Evolutionary conservation across 345 rosid genomes (phyloP).

Genomic region (Citrus maxima): DNA sequence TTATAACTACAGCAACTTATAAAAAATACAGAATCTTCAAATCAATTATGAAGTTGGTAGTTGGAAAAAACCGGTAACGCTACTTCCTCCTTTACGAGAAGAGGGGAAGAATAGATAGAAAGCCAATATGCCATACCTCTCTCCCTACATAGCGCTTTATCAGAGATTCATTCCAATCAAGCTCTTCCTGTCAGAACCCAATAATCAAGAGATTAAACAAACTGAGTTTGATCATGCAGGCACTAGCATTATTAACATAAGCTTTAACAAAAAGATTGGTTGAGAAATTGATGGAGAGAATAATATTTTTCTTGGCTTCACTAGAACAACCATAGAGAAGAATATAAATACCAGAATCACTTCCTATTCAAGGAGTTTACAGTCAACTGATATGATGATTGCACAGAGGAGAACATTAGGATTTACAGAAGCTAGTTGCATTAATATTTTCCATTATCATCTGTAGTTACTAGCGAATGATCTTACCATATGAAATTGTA

Average conservation of each 20-base stretch:
- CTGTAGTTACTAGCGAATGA: not conserved
- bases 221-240: not conserved
- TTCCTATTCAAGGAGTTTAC: not conserved
- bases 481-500: not conserved
- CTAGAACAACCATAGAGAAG: not conserved
- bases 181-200: constrained; percentile 67
- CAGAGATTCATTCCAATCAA: constrained; percentile 68
- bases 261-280: not conserved
- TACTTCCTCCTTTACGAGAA: not conserved
- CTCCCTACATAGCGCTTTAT: constrained; percentile 71
- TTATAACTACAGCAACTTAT: not conserved
- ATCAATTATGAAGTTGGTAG: not conserved
- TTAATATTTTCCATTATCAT: not conserved
- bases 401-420: not conserved
- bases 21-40: not conserved
- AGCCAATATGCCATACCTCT: constrained; percentile 48
- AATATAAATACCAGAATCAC: not conserved
- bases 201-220: constrained; percentile 7
- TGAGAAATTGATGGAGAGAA: not conserved
- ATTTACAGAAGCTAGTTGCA: not conserved
- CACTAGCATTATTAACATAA: not conserved
- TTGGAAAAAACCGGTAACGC: not conserved
- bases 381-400: not conserved
- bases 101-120: not conserved
- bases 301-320: not conserved